Base-by-base conservation (phyloP, 805 yeast species). In the Myxozyma geophila region DNA sequence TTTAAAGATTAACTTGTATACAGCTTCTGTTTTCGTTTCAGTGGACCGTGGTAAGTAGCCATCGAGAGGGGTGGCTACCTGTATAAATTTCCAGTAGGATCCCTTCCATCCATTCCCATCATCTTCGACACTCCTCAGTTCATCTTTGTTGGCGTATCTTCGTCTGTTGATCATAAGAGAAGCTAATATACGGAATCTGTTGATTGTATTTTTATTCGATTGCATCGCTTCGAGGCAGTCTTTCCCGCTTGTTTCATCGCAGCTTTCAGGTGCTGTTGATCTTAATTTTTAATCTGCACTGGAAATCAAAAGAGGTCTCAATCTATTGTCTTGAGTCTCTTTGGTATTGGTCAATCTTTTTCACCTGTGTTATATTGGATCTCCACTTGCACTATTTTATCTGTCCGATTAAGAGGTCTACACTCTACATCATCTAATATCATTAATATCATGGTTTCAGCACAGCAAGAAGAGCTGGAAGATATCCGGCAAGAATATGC, bases 401-500 rank as follows among this genome's bases (percentile, higher is more conserved):
- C 28, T 28, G 28, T 28, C 28, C 28, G 28, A 5, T 5, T 28
- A n/a, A 8, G 15, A 15, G 15, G 17, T 12, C 19, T 7, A n/a
- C 19, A 17, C n/a, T 17, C 47, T 2, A 43, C 17, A 12, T 19
- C 12, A 7, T 23, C 35, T 28, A 28, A 19, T 19, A 46, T 21
- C 21, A 15, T 21, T 46, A 19, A 17, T 19, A 40, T 39, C 19
- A 61, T 61, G 64, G 64, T 56, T 15, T 37, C 61, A 39, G 49
- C 64, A 17, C 33, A 37, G 7, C 67, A 70, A 39, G 73, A 52
- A 7, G 76, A 73, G 51, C 59, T 67, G 54, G 74, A 75, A n/a
- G 76, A 71, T n/a, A 70, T 80, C 57, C 74, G 84, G 53, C 78
- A 83, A 64, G 97, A 92, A 75, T 93, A 88, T 75, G 82, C 83